Conservation (phyloP, 495 filamentous ascomycete genomes). For the Letharia columbiana region DNA sequence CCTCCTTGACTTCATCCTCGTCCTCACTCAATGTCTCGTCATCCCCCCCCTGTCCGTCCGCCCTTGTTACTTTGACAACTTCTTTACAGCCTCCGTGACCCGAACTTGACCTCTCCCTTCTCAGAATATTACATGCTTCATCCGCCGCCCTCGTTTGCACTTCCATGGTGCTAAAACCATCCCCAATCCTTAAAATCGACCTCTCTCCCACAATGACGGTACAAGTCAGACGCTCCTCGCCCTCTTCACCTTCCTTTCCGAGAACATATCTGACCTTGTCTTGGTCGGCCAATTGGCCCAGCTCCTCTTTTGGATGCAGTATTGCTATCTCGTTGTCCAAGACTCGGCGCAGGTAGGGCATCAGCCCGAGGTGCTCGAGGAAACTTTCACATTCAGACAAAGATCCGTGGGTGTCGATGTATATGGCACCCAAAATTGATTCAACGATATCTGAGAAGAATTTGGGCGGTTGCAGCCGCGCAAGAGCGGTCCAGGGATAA, state of each 20-base stretch:
- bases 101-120: conserved; percentile 17
- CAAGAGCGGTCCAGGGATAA: conserved; percentile 72
- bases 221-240: conserved; percentile 38
- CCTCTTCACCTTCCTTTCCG: conserved; percentile 21
- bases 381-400: conserved; percentile 49
- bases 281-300: conserved; percentile 48
- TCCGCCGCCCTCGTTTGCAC: conserved; percentile 50
- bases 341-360: conserved; percentile 53
- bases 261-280: conserved; percentile 36
- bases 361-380: conserved; percentile 54
- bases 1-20: conserved; percentile 9
- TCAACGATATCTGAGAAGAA: conserved; percentile 85
- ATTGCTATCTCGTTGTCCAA: conserved; percentile 50
- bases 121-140: conserved; percentile 35
- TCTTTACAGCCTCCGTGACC: conserved; percentile 16
- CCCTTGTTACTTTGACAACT: conserved; percentile 14
- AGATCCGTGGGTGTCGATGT: conserved; percentile 62
- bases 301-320: conserved; percentile 66
- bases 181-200: conserved; percentile 37
- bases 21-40: conserved; percentile 21
- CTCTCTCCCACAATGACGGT: conserved; percentile 42
- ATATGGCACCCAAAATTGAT: conserved; percentile 73
- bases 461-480: conserved; percentile 59
- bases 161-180: conserved; percentile 44
- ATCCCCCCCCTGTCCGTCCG: conserved; percentile 18